Evolutionary conservation across 148 eudicot species (phyloP).

Genomic region (Amaranthus palmeri): DNA sequence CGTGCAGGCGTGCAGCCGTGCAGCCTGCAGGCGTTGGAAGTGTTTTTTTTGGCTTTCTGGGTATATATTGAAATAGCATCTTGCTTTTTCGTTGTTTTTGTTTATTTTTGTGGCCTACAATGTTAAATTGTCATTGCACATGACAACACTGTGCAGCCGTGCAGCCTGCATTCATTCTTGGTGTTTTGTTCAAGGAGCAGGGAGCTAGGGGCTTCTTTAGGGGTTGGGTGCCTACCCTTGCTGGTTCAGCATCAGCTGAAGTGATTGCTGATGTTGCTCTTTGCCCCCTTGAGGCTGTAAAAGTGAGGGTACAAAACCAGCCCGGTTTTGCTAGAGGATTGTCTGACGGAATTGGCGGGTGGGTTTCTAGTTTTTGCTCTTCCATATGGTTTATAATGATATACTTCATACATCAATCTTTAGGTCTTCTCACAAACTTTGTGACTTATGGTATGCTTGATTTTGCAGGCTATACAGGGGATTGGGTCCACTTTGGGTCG

Average conservation of each 20-base stretch:
- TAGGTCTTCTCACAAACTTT: not conserved
- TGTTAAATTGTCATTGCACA: no score
- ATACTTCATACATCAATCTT: not conserved
- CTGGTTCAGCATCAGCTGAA: constrained; percentile 92
- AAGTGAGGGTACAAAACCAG: constrained; percentile 88
- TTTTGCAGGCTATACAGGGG: constrained; percentile 67
- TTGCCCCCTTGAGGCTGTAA: constrained; percentile 86
- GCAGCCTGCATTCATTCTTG: no score
- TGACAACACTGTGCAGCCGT: no score
- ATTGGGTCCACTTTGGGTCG: constrained; percentile 71
- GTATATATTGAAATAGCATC: no score
- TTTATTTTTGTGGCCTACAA: no score
- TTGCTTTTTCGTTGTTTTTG: no score
- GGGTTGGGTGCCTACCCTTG: constrained; percentile 92
- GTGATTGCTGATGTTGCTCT: constrained; percentile 82
- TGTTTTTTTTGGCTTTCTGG: not conserved
- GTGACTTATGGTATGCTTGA: not conserved
- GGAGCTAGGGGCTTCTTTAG: constrained; percentile 72
- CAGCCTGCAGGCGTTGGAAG: no score
- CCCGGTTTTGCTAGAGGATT: constrained; percentile 89
- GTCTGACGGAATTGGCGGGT: constrained; percentile 60
- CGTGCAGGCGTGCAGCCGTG: no score
- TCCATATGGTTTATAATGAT: not conserved
- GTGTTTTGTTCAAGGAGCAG: constrained; percentile 69
- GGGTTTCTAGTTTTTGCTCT: constrained; percentile 3